Conservation (phyloP, 2,329 filamentous ascomycete genomes). For the Penicillium vulpinum region DNA sequence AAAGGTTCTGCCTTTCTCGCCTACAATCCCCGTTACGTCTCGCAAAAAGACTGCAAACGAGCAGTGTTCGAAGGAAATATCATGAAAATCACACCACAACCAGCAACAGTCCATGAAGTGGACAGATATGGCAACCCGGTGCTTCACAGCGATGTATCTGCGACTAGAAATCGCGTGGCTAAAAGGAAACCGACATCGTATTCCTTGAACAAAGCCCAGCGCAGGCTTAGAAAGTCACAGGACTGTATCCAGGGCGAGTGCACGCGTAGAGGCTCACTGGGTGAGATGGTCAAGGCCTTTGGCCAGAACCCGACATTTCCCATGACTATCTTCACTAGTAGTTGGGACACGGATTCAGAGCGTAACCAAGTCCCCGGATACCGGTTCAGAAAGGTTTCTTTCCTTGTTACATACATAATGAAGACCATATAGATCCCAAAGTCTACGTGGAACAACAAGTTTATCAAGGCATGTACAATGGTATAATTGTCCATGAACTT, state of each 20-base stretch:
- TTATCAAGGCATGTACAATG: constrained; percentile 8
- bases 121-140: constrained; percentile 3
- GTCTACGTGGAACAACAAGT: constrained; percentile 20
- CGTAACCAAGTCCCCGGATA: constrained; percentile 16
- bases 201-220: constrained; percentile 4
- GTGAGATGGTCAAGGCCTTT: constrained; percentile 11
- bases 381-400: constrained; percentile 18
- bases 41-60: neutral
- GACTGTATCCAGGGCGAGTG: constrained; percentile 11
- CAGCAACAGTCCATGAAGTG: constrained; percentile 7
- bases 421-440: constrained; percentile 8
- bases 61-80: neutral
- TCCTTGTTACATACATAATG: constrained; percentile 12
- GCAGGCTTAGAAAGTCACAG: neutral
- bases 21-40: neutral
- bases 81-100: constrained; percentile 7
- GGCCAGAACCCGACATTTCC: neutral
- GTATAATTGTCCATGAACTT: constrained; percentile 17
- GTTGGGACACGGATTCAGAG: constrained; percentile 10
- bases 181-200: constrained; percentile 6
- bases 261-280: constrained; percentile 10
- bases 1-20: neutral
- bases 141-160: constrained; percentile 4
- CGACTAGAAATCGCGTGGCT: constrained; percentile 1
- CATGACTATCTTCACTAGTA: constrained; percentile 19